Evolutionary conservation across 176 grass and related monocot genomes (phyloP), one percentile per base, ranked within the genome.

Genomic region (Rhynchospora pubera): DNA sequence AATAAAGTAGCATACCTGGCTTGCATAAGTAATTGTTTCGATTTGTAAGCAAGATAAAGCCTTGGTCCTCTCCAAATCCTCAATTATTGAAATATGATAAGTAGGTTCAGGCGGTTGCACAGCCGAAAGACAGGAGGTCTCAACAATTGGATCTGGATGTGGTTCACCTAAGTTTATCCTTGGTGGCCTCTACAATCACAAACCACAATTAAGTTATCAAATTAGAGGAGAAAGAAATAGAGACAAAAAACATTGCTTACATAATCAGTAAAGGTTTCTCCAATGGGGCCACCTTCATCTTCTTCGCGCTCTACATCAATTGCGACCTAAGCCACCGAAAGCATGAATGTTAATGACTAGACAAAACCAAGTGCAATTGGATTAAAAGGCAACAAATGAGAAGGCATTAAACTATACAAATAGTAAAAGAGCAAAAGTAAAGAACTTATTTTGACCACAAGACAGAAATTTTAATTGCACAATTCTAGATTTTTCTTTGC

Each of bases 191-290:
- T 99, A 86, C 14, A 91, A 87, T 85, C 65, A 44, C 83, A 86
- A 87, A 77, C 24, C 53, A 86, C 1, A 91, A 80, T 87, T 62
- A 30, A 24, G 70, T 56, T 57, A 21, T 81, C 52, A 34, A 51
- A 60, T 53, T 48, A 56, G 16, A 59, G n/a, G 57, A 86, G 59
- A 72, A 85, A 77, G 51, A 56, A 76, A 56, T 6, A 30, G 22
- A 77, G 45, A 77, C 6, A 77, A 32, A 12, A 83, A 72, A 26
- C 52, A 82, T 75, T 58, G 80, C 84, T 89, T 89, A 99, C 96
- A 83, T 99, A 99, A 65, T 99, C 96, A 13, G 87, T 99, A 77
- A 99, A 99, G 79, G 96, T 99, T 86, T 99, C 96, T 82, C 92
- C 96, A 77, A 87, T 64, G 44, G 79, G 88, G 8, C 96, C 96